Evolutionary conservation across 805 yeast genomes (phyloP).

Genomic region (Starmerella lactis-condensi): DNA sequence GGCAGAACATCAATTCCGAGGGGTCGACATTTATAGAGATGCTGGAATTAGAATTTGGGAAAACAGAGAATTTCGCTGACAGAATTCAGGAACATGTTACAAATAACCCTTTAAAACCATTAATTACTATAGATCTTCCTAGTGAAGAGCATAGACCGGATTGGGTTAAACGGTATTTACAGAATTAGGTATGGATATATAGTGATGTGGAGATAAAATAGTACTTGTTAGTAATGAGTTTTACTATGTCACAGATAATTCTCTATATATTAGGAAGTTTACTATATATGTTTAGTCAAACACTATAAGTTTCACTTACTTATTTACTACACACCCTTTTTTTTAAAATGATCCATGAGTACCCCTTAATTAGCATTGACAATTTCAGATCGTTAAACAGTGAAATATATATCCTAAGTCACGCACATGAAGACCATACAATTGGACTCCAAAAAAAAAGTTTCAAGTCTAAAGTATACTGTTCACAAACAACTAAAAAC

Average conservation of each 20-base stretch:
- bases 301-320: too few relatives aligned
- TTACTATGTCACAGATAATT: too few relatives aligned
- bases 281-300: too few relatives aligned
- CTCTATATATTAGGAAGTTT: too few relatives aligned
- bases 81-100: background rate
- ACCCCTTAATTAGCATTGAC: slow-evolving; percentile 30
- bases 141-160: slow-evolving; percentile 1
- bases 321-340: too few relatives aligned
- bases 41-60: slow-evolving; percentile 31
- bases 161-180: slow-evolving; percentile 8
- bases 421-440: slow-evolving; percentile 38
- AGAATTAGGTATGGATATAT: too few relatives aligned
- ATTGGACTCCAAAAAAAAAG: slow-evolving; percentile 27
- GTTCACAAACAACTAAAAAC: slow-evolving; percentile 28
- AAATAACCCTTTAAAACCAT: slow-evolving; percentile 2
- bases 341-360: slow-evolving; percentile 28
- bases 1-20: slow-evolving; percentile 37
- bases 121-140: slow-evolving; percentile 6
- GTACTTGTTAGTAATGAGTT: too few relatives aligned
- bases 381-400: slow-evolving; percentile 15
- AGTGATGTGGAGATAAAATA: too few relatives aligned
- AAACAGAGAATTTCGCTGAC: slow-evolving; percentile 30
- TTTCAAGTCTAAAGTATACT: slow-evolving; percentile 29
- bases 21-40: slow-evolving; percentile 72
- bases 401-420: slow-evolving; percentile 28